Conservation (phyloP, 371 early-diverging fungal genomes). For the Mucor circinelloides region DNA sequence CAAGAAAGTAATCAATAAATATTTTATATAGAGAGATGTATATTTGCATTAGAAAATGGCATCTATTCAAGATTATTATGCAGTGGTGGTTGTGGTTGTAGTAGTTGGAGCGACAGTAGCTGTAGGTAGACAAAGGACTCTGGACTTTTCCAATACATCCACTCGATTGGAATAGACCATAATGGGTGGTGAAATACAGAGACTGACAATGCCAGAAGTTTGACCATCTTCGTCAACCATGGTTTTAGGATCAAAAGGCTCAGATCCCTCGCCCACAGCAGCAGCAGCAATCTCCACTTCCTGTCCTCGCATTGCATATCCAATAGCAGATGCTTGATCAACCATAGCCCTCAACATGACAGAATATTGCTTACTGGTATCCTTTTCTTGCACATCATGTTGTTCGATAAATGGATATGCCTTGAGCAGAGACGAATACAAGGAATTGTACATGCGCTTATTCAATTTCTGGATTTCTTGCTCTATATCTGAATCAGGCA, state of each 20-base stretch:
- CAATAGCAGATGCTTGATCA: constrained; percentile 40
- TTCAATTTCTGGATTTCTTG: constrained; percentile 31
- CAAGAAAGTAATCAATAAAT: constrained; percentile 23
- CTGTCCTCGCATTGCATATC: constrained; percentile 48
- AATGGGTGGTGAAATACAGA: constrained; percentile 47
- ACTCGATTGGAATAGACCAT: constrained; percentile 25
- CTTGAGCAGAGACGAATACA: constrained; percentile 43
- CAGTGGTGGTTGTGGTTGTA: not conserved
- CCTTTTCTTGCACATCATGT: constrained; percentile 36
- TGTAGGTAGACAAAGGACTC: constrained; percentile 34
- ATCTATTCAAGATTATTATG: not conserved
- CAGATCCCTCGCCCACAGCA: constrained; percentile 42
- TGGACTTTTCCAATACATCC: constrained; percentile 37
- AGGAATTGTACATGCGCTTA: constrained; percentile 37
- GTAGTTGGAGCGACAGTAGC: not conserved
- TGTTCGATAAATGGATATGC: constrained; percentile 48
- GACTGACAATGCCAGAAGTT: constrained; percentile 34
- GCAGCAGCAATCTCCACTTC: constrained; percentile 51
- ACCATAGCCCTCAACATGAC: constrained; percentile 35
- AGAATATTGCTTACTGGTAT: constrained; percentile 36
- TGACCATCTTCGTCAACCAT: constrained; percentile 46
- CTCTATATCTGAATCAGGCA: constrained; percentile 28
- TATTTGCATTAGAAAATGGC: not conserved
- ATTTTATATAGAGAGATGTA: not conserved
- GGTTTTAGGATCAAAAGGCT: constrained; percentile 35